Conservation (phyloP, 169 alveolate genomes). For the Cryptosporidium xiaoi region DNA sequence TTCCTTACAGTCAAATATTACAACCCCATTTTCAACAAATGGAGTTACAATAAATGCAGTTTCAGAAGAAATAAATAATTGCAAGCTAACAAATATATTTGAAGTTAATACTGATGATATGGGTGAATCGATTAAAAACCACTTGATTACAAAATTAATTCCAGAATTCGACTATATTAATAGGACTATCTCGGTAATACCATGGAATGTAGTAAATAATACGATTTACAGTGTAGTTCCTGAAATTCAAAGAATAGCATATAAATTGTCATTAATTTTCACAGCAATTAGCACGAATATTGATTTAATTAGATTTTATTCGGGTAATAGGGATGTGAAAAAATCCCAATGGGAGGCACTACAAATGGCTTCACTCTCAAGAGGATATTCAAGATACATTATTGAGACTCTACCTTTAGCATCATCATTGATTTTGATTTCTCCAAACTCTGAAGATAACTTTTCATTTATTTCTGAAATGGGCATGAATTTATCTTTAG, state of each 20-base stretch:
- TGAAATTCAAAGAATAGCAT: slow-evolving; percentile 25
- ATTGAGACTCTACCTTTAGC: slow-evolving; percentile 39
- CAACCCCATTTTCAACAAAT: slow-evolving; percentile 63
- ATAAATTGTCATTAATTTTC: slow-evolving; percentile 19
- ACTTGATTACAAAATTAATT: slow-evolving; percentile 43
- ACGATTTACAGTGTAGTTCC: slow-evolving; percentile 7
- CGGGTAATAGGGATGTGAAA: slow-evolving; percentile 14
- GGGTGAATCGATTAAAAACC: slow-evolving; percentile 12
- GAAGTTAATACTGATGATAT: slow-evolving; percentile 27
- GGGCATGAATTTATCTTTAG: neutral
- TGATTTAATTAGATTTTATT: slow-evolving; percentile 18
- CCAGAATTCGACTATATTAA: slow-evolving; percentile 49
- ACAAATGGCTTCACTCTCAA: slow-evolving; percentile 66
- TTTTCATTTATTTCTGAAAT: slow-evolving; percentile 19
- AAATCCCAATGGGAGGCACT: slow-evolving; percentile 43
- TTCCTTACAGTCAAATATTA: slow-evolving; percentile 38
- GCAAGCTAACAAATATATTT: slow-evolving; percentile 16
- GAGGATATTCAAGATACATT: slow-evolving; percentile 54
- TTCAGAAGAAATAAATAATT: slow-evolving; percentile 1
- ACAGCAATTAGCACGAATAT: slow-evolving; percentile 36
- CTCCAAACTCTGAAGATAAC: slow-evolving; percentile 16
- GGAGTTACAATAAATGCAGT: slow-evolving; percentile 43
- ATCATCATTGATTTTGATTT: neutral
- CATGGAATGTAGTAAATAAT: slow-evolving; percentile 46
- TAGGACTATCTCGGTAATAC: slow-evolving; percentile 54